These are phyloP conservation scores for Arthrinium phaeospermum DNA, from an alignment of 2,329 filamentous ascomycete genomes.

Conservation along the genomic window DNA sequence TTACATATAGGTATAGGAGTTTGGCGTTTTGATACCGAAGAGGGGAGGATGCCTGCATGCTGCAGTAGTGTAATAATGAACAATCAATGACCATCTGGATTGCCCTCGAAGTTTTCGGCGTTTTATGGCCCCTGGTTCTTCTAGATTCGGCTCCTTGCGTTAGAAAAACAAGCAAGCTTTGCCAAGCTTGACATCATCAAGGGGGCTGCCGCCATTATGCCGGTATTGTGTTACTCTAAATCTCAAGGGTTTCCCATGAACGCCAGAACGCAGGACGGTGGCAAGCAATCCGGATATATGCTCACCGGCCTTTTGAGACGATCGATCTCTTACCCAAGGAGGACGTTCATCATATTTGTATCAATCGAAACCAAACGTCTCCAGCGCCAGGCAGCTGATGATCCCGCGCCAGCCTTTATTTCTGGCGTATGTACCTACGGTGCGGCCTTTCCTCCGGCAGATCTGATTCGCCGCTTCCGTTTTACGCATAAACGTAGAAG, in stretches of 20 bases:
- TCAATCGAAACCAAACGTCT: background rate
- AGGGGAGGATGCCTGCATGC: background rate
- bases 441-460: background rate
- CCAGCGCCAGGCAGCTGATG: background rate
- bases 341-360: background rate
- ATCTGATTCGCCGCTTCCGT: background rate
- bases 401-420: background rate
- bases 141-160: background rate
- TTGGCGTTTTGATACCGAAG: background rate
- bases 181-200: background rate
- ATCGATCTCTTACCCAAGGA: too few species aligned
- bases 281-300: background rate
- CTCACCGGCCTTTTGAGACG: background rate
- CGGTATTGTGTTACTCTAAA: background rate
- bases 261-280: background rate
- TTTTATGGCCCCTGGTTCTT: background rate
- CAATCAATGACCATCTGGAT: background rate
- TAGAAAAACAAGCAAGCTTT: background rate
- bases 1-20: background rate
- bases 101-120: too few species aligned
- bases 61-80: slow-evolving; percentile 5
- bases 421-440: background rate
- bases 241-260: background rate
- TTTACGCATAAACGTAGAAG: background rate
- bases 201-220: background rate